Evolutionary conservation across 139 green algal genomes (phyloP), one percentile per base, ranked within the genome.

Genomic region (Desmodesmus armatus): DNA sequence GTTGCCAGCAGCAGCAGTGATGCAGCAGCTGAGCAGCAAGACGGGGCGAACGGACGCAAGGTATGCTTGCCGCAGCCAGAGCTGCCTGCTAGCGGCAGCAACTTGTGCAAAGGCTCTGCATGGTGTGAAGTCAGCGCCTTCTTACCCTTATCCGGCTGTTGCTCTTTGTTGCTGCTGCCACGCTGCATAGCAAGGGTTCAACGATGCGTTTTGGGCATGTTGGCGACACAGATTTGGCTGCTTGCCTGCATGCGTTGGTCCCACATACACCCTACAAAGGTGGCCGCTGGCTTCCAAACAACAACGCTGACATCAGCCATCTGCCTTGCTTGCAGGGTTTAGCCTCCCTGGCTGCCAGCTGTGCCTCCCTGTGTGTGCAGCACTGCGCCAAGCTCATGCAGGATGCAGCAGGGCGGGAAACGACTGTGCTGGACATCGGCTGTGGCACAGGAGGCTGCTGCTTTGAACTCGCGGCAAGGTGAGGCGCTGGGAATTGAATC

Each of bases 401-500:
- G 29, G 19, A 80, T 58, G 55, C 72, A 82, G 72, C 53, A 53
- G 49, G 82, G 3, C 71, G 71, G 27, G 67, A 80, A 25, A 77
- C 82, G 6, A 76, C 43, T n/a, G 82, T 55, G 23, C 82, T 87
- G 71, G 82, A 87, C 82, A 73, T 82, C 33, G 82, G 71, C 70
- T 87, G 82, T 33, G 72, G 67, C 53, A 77, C 71, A 29, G 82
- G 82, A 13, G 82, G 82, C 71, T 53, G 40, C 33, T 73, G 51
- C 49, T 87, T 87, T 70, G 53, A 82, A 17, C 82, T 87, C n/a
- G 82, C 82, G 5, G 9, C 69, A 31, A 80, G 73, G 73, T 80
- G 44, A 33, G 39, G 67, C 67, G 47, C 9, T 7, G 47, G 47
- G 9, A 55, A 7, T 13, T 55, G 47, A 7, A 55, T 55, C 47